Evolutionary conservation across 345 rosid genomes (phyloP), one percentile per base, ranked within the genome.

Genomic region (Salix koriyanagi): DNA sequence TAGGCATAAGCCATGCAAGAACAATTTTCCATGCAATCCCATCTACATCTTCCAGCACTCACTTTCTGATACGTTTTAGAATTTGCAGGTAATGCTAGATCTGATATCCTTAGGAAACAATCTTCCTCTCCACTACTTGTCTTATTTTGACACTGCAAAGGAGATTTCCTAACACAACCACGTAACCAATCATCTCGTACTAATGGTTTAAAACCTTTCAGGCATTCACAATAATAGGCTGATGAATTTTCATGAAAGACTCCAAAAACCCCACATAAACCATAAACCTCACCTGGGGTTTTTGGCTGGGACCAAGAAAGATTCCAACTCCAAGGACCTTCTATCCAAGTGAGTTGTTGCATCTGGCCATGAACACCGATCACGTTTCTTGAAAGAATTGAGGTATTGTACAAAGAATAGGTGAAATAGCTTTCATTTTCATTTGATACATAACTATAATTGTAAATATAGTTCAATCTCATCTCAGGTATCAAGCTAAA

Each of bases 401-500:
- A 67, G 0, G 7, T 10, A 75, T 79, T 71, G 39, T 48, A 69
- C 7, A 85, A 23, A 13, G 69, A 74, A 72, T 79, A 85, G 14
- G 78, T 68, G 77, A 82, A 80, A 75, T 80, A 82, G 60, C 77
- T 78, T 50, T 85, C 85, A 12, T 82, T 80, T 37, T 69, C 75
- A 23, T 78, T 73, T 4, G 30, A 6, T 6, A 30, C 5, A 71
- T 54, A 78, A 62, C 68, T 77, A 71, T 28, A 80, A 7, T 82
- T 80, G 48, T 19, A 75, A 48, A 78, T 30, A 71, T 68, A 34
- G 28, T 70, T 77, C 36, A 18, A 0, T 18, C 46, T 70, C 82
- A 82, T 80, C 41, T 73, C 85, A 68, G 87, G 85, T 41, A 85
- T 41, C 21, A 1, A 7, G 54, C 48, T 64, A 34, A 75, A 83